phyloP scores from a whole-genome alignment of 345 rosid genomes.

The Psidium friedrichsthalianum region DNA sequence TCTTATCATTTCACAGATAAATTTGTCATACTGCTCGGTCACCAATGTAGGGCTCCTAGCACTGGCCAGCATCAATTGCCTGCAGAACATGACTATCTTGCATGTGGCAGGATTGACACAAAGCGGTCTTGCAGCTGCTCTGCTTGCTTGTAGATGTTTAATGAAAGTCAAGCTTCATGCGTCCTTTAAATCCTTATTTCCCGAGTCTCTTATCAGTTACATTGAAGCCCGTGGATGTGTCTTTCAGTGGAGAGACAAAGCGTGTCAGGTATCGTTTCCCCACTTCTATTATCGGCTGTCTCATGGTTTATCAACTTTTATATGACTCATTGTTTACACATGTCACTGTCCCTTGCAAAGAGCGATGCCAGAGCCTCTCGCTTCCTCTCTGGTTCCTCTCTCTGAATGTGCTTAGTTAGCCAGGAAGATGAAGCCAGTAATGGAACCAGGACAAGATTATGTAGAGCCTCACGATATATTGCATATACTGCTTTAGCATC shows the following conservation, averaged over 20 bases:
- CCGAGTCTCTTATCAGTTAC: slow-evolving; percentile 28
- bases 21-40: slow-evolving; percentile 47
- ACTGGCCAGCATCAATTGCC: slow-evolving; percentile 53
- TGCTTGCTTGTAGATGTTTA: slow-evolving; percentile 49
- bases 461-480: neutral
- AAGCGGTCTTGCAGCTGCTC: slow-evolving; percentile 41
- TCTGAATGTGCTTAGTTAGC: neutral
- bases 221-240: slow-evolving; percentile 48
- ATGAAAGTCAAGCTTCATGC: slow-evolving; percentile 57
- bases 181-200: slow-evolving; percentile 27
- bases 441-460: neutral
- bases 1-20: slow-evolving; percentile 26
- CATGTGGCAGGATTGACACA: slow-evolving; percentile 52
- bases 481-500: neutral
- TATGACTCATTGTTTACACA: neutral
- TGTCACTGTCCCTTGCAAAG: neutral
- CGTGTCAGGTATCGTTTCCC: slow-evolving; percentile 23
- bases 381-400: neutral
- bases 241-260: slow-evolving; percentile 63
- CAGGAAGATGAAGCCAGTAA: neutral
- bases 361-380: neutral
- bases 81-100: slow-evolving; percentile 49
- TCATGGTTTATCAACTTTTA: neutral
- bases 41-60: slow-evolving; percentile 50
- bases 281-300: neutral